These are phyloP conservation scores for Limonium bicolor DNA, from an alignment of 148 eudicot species.

Conservation along the genomic window DNA sequence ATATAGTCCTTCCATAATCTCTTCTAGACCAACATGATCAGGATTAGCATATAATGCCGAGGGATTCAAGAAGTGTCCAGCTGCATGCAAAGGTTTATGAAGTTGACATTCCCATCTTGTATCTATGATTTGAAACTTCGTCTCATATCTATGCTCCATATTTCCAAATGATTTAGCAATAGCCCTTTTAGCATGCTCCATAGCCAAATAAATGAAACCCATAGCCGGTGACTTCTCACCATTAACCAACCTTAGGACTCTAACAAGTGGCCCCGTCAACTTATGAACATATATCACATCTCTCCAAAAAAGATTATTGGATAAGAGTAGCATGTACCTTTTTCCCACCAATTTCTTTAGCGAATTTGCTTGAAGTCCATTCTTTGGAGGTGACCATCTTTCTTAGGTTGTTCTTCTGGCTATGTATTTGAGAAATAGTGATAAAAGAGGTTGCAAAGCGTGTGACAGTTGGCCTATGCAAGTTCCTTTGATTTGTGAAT, in stretches of 20 bases:
- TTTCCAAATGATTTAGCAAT: slow-evolving; percentile 6
- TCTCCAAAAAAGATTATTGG: slow-evolving; percentile 12
- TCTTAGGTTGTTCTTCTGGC: too few relatives aligned
- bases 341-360: too few relatives aligned
- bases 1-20: neutral
- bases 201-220: slow-evolving; percentile 13
- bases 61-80: slow-evolving; percentile 8
- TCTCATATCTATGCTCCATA: slow-evolving; percentile 2
- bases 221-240: slow-evolving; percentile 9
- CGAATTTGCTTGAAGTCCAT: too few relatives aligned
- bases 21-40: neutral
- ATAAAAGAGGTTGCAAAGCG: too few relatives aligned
- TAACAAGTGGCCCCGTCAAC: slow-evolving; percentile 7
- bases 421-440: too few relatives aligned
- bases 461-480: too few relatives aligned
- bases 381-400: too few relatives aligned
- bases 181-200: slow-evolving; percentile 10
- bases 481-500: too few relatives aligned
- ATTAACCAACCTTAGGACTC: slow-evolving; percentile 10
- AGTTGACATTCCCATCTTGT: slow-evolving; percentile 16
- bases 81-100: slow-evolving; percentile 9
- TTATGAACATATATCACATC: slow-evolving; percentile 3
- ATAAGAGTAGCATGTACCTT: too few relatives aligned
- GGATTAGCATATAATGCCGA: neutral
- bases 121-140: slow-evolving; percentile 9